Base-by-base conservation (phyloP, 345 rosid species). In the Anacardium occidentale region DNA sequence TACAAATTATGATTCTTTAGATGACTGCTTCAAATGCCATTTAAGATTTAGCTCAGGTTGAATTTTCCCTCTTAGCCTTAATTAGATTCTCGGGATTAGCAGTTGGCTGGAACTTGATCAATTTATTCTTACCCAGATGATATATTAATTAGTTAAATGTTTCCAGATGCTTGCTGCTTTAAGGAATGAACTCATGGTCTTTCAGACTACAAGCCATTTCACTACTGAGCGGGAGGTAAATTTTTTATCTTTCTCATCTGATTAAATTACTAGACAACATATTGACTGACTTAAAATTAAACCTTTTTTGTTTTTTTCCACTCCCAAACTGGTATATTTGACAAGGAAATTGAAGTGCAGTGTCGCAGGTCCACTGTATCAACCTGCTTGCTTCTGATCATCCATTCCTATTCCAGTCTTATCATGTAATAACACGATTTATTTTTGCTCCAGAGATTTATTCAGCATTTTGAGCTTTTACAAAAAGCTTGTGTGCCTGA, bases 401-500 rank as follows among this genome's bases (percentile, higher is more conserved):
- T 12, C 12, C 17, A 6, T 44, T 68, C 34, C 10, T 69, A 69
- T 57, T 15, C 1, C 6, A 56, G 42, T 69, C 13, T n/a, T 69
- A 44, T 14, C 5, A 40, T 14, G 45, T 58, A 20, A 32, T 47
- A 18, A 24, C 55, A 47, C 56, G 67, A 59, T 68, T 65, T 60
- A 34, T 18, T 44, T 66, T 62, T 59, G 59, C 26, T 81, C 69
- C 92, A 93, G 99, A 91, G 88, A 82, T 96, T 96, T 59, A 72
- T 68, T 45, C 99, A 96, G 84, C 99, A 93, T 83, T 96, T 96
- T 79, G 98, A 89, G 81, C 94, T 90, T 70, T 88, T 96, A 70
- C 97, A 88, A 74, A 96, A 89, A 77, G 98, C 99, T 50, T 88
- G 96, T 29, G 84, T 96, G 72, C 96, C 98, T 0, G 96, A 90